A percentile compares a stretch with the other conserved stretches of the same genome.
These are phyloP conservation scores for Aureobasidium pullulans DNA, from an alignment of 2,329 filamentous ascomycete species.

Conservation along the genomic window DNA sequence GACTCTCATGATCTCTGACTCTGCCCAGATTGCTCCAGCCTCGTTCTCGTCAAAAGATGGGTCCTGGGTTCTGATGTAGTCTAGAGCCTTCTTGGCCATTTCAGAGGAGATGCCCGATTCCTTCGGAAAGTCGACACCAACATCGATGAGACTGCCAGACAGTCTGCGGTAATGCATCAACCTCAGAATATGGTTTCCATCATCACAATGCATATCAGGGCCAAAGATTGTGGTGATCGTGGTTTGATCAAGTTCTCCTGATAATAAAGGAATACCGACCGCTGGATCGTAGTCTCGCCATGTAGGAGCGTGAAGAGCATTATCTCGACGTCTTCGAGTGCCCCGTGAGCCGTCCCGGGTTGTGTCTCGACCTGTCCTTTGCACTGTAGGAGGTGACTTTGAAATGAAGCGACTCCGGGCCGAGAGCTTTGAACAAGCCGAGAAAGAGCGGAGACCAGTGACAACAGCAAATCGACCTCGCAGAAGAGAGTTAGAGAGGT, in stretches of 20 bases:
- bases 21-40: conserved; percentile 27
- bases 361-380: background rate
- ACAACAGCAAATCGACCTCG: background rate
- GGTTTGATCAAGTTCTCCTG: conserved; percentile 23
- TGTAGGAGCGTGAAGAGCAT: conserved; percentile 19
- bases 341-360: background rate
- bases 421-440: background rate
- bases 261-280: conserved; percentile 28
- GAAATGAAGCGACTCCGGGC: background rate
- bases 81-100: conserved; percentile 25
- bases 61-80: conserved; percentile 26
- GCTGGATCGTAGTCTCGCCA: conserved; percentile 32
- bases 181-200: conserved; percentile 30
- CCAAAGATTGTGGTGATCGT: conserved; percentile 28
- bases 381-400: background rate
- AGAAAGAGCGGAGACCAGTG: background rate
- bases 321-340: conserved; percentile 3
- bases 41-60: conserved; percentile 29
- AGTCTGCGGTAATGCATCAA: conserved; percentile 30
- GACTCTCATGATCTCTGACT: conserved; percentile 26
- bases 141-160: conserved; percentile 31
- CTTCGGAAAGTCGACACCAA: conserved; percentile 26
- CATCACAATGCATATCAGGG: conserved; percentile 24
- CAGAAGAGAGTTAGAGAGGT: background rate
- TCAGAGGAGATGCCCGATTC: conserved; percentile 20